Conservation (phyloP, 495 filamentous ascomycete species). For the Neurospora sp. region DNA sequence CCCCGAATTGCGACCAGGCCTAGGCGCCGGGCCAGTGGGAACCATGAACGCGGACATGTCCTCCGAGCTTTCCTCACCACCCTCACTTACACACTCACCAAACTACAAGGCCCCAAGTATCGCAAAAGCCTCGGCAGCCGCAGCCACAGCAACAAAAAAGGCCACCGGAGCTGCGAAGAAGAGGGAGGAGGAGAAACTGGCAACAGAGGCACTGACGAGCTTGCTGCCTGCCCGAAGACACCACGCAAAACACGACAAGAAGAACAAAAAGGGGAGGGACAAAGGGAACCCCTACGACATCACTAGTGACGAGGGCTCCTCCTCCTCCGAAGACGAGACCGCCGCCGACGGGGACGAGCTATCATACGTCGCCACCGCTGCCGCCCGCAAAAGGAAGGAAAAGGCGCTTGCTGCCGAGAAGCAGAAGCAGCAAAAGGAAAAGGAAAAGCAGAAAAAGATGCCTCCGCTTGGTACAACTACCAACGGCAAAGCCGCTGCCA, state of each 20-base stretch:
- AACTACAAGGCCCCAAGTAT: constrained; percentile 22
- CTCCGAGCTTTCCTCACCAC: constrained; percentile 39
- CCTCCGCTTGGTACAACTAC: constrained; percentile 3
- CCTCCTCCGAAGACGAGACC: constrained; percentile 16
- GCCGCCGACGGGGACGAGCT: constrained; percentile 18
- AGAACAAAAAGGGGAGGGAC: constrained; percentile 14
- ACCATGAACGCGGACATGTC: constrained; percentile 12
- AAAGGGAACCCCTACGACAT: constrained; percentile 9
- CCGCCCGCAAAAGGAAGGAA: neutral
- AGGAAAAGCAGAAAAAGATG: constrained; percentile 1
- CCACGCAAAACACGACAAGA: constrained; percentile 1
- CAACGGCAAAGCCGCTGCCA: constrained; percentile 3
- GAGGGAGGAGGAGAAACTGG: constrained; percentile 21
- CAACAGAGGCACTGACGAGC: constrained; percentile 33
- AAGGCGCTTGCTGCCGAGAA: neutral
- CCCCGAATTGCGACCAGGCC: constrained; percentile 6
- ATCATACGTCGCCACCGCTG: constrained; percentile 24
- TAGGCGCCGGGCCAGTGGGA: neutral
- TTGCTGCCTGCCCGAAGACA: constrained; percentile 29
- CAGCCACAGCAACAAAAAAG: constrained; percentile 14
- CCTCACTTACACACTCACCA: constrained; percentile 42
- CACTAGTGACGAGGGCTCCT: constrained; percentile 19
- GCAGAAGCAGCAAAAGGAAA: neutral
- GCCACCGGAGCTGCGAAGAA: constrained; percentile 5
- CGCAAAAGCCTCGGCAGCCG: constrained; percentile 9